Conservation (phyloP, 495 filamentous ascomycete genomes). For the Neurospora tetraspora region DNA sequence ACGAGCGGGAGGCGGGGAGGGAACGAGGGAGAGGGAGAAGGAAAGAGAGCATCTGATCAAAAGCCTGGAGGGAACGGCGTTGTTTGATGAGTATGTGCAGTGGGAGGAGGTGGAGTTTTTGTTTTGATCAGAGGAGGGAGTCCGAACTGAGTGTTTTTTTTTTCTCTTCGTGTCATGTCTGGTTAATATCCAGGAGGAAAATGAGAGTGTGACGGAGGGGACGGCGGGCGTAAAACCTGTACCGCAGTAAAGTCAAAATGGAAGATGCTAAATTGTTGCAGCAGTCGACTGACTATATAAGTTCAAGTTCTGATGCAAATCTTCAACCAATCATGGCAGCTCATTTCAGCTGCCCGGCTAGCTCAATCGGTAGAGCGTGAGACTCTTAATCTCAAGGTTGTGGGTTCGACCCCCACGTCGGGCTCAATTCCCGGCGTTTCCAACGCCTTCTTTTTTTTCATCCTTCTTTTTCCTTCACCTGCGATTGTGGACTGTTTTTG, state of each 20-base stretch:
- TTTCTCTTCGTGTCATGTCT: not conserved
- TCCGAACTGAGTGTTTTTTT: not conserved
- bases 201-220: not conserved
- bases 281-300: not conserved
- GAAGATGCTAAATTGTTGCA: too few relatives aligned
- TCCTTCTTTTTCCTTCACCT: not conserved
- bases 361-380: slow-evolving; percentile 68
- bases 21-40: not conserved
- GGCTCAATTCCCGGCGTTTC: not conserved
- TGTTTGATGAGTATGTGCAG: slow-evolving; percentile 9
- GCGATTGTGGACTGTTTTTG: not conserved
- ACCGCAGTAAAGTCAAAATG: too few relatives aligned
- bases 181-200: not conserved
- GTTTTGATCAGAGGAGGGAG: not conserved
- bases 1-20: not conserved
- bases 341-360: slow-evolving; percentile 28
- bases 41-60: slow-evolving; percentile 6
- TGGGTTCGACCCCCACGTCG: slow-evolving; percentile 34
- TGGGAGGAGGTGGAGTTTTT: slow-evolving; percentile 16
- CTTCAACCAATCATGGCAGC: not conserved
- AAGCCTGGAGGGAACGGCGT: slow-evolving; percentile 1
- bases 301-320: rapidly evolving
- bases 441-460: not conserved
- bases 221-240: not conserved
- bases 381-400: slow-evolving; percentile 67